A percentile compares a stretch with the other conserved stretches of the same genome.
These are phyloP conservation scores for Aureoboletus auriporus DNA, from an alignment of 768 basidiomycete genomes.

Conservation along the genomic window DNA sequence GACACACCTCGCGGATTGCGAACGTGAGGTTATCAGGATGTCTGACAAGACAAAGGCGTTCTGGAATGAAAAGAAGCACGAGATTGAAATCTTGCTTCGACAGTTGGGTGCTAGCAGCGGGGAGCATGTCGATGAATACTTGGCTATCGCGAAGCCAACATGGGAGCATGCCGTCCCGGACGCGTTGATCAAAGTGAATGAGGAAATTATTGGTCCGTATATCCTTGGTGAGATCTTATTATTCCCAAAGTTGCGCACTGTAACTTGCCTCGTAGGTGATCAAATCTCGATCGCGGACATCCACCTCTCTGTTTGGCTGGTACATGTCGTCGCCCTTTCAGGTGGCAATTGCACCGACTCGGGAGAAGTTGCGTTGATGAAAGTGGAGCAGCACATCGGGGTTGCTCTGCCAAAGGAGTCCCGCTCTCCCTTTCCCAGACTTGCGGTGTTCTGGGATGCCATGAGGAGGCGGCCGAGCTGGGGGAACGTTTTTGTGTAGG, in stretches of 20 bases:
- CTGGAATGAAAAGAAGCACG: slow-evolving; percentile 55
- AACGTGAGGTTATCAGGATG: slow-evolving; percentile 42
- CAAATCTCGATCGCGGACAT: slow-evolving; percentile 80
- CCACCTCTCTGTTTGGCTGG: slow-evolving; percentile 75
- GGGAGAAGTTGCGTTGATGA: slow-evolving; percentile 46
- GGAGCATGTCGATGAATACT: slow-evolving; percentile 45
- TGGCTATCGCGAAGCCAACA: slow-evolving; percentile 42
- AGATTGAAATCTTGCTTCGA: slow-evolving; percentile 39
- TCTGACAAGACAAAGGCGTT: slow-evolving; percentile 60
- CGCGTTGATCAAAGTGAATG: slow-evolving; percentile 45
- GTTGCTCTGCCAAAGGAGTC: slow-evolving; percentile 43
- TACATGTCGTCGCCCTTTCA: slow-evolving; percentile 52
- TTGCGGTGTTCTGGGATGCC: slow-evolving; percentile 71
- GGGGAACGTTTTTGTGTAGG: slow-evolving; percentile 51
- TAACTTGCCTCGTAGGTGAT: slow-evolving; percentile 52
- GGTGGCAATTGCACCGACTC: slow-evolving; percentile 51
- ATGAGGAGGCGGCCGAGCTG: slow-evolving; percentile 66
- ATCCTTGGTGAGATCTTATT: slow-evolving; percentile 48
- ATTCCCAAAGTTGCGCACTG: background rate
- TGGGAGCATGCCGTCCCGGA: slow-evolving; percentile 52
- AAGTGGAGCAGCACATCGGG: slow-evolving; percentile 47
- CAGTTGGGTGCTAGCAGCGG: slow-evolving; percentile 46
- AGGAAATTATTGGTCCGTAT: slow-evolving; percentile 61
- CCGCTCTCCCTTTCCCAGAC: slow-evolving; percentile 33
- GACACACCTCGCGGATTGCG: slow-evolving; percentile 49